Base-by-base conservation (phyloP, 352 stramenopile species). In the Phytophthora parvispora region DNA sequence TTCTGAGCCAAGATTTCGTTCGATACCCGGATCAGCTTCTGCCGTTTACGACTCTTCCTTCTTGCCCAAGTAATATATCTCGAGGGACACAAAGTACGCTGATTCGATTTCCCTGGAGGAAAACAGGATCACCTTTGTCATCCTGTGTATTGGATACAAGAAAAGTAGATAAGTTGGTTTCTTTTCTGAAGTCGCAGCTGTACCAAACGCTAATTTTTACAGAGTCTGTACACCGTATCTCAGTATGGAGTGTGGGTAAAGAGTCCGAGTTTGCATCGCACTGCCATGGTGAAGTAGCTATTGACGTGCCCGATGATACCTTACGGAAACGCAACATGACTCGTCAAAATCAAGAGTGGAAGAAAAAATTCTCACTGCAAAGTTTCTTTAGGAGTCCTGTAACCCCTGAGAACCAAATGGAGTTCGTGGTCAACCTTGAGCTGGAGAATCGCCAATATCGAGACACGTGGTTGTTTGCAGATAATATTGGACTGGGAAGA, bases 21-120 rank as follows among this genome's bases (percentile, higher is more conserved):
- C 77, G 80, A 20, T 95, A 93, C 60, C 81, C 84, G 3, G 87
- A 95, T 36, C 87, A 95, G 52, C 61, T 95, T 29, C 48, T 93
- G 15, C 87, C 87, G 22, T 95, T 95, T 71, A 80, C 64, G 25
- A 85, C 78, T 7, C 74, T 95, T 16, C 87, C 87, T 42, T 86
- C 80, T 3, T 89, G 81, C 29, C 71, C 81, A 25, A 81, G 85
- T 9, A 92, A 92, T 31, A 60, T 92, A 0, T 70, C 64, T 6
- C 69, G 69, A 51, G 81, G 80, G 8, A 87, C 75, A 0, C 69
- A 69, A 58, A 87, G 84, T 57, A 93, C 85, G 10, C 32, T 95
- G 18, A 81, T 95, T 65, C 84, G 87, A 20, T 95, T 91, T 43
- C 87, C 87, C 6, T 90, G 72, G 82, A 73, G 86, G 61, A 92